These are phyloP conservation scores for Quercus ilex DNA, from an alignment of 306 rosid species.

Conservation along the genomic window DNA sequence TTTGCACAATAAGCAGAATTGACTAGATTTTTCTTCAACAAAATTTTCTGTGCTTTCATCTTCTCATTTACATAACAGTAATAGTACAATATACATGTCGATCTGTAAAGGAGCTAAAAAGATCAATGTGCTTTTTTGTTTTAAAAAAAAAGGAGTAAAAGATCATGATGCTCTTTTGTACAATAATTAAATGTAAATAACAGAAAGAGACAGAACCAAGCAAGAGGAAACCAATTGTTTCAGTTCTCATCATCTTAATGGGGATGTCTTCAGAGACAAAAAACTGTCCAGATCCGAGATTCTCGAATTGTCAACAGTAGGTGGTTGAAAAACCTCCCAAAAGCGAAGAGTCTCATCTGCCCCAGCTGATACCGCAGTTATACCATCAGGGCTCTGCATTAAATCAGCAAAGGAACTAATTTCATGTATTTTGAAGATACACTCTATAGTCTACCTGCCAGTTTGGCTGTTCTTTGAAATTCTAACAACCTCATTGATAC, in stretches of 20 bases:
- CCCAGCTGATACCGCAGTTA: slow-evolving; percentile 65
- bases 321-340: slow-evolving; percentile 73
- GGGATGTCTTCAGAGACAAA: slow-evolving; percentile 53
- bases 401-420: slow-evolving; percentile 1
- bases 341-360: slow-evolving; percentile 76
- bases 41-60: neutral
- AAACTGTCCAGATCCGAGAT: slow-evolving; percentile 43
- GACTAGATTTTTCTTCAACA: neutral
- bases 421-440: neutral
- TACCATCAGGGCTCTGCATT: slow-evolving; percentile 76
- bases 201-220: slow-evolving; percentile 12
- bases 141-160: too few species aligned
- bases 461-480: neutral
- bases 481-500: neutral
- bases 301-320: slow-evolving; percentile 16
- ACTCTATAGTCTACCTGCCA: neutral
- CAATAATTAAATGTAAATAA: neutral
- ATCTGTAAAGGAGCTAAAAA: neutral
- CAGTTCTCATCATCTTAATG: slow-evolving; percentile 47
- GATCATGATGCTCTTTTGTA: neutral
- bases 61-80: neutral
- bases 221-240: neutral
- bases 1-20: neutral
- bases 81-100: neutral
- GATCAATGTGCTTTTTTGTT: neutral